These are phyloP conservation scores for Lipomyces sp. DNA, from an alignment of 805 yeast species.

Conservation along the genomic window DNA sequence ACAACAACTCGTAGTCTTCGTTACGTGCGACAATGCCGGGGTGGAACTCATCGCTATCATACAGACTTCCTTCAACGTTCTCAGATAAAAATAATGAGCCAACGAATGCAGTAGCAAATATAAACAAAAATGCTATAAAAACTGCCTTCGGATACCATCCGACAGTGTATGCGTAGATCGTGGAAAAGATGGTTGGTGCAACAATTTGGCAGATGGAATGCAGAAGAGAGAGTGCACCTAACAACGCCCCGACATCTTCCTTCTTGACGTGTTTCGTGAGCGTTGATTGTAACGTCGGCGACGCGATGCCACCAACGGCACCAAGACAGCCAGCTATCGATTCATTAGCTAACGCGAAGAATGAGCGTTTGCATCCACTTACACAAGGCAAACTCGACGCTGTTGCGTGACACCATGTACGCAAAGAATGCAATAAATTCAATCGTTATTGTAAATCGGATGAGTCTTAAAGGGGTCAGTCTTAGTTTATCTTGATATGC, in stretches of 20 bases:
- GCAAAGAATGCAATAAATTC: constrained; percentile 22
- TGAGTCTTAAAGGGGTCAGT: constrained; percentile 11
- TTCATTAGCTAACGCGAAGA: not conserved
- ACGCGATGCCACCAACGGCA: constrained; percentile 29
- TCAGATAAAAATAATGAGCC: constrained; percentile 8
- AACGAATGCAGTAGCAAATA: constrained; percentile 2
- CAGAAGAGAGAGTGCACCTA: constrained; percentile 36
- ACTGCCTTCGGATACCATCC: constrained; percentile 26
- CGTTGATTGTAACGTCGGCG: constrained; percentile 35
- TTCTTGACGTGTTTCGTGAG: constrained; percentile 35
- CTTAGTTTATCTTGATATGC: not conserved
- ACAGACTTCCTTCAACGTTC: constrained; percentile 17
- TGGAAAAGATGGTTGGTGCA: constrained; percentile 32
- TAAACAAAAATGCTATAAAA: constrained; percentile 9
- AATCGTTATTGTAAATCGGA: constrained; percentile 16
- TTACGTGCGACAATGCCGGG: not conserved
- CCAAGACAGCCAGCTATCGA: constrained; percentile 15
- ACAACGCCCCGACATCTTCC: constrained; percentile 30
- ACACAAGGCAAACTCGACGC: constrained; percentile 22
- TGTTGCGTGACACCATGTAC: constrained; percentile 11
- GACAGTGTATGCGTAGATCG: constrained; percentile 31
- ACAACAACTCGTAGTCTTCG: constrained; percentile 2
- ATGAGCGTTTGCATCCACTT: constrained; percentile 5
- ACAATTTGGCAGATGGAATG: constrained; percentile 30
- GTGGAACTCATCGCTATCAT: constrained; percentile 12